phyloP scores from a whole-genome alignment of 2,329 filamentous ascomycete genomes.

The Dothistroma septosporum region DNA sequence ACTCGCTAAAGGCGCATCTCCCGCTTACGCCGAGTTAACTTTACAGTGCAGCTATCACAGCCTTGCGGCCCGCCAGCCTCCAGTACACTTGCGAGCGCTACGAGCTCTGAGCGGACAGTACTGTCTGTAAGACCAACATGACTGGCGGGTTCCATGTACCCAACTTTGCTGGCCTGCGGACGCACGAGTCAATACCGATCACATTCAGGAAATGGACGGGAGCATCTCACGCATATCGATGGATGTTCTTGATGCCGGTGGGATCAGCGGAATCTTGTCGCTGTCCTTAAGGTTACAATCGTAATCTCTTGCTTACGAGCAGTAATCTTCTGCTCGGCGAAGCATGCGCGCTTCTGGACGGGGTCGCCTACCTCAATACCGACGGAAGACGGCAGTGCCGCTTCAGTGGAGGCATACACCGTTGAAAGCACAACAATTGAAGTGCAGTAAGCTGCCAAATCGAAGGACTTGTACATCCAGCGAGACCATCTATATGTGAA shows the following conservation, averaged over 20 bases:
- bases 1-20: not conserved
- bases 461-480: too few species aligned
- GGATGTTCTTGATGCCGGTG: conserved; percentile 11
- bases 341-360: not conserved
- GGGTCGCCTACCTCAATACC: not conserved
- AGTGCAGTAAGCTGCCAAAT: too few species aligned
- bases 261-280: conserved; percentile 9
- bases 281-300: conserved; percentile 10
- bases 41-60: conserved; percentile 7
- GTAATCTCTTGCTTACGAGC: conserved; percentile 17
- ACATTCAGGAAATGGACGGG: not conserved
- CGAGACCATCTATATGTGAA: too few species aligned
- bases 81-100: conserved; percentile 8
- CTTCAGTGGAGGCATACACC: not conserved
- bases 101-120: conserved; percentile 12
- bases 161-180: not conserved
- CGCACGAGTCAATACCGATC: not conserved
- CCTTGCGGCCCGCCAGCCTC: conserved; percentile 10
- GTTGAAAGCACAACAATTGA: not conserved
- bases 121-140: conserved; percentile 13
- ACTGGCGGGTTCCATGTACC: conserved; percentile 1
- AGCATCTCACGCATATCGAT: not conserved
- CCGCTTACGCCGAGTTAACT: not conserved
- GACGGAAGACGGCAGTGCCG: not conserved
- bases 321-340: conserved; percentile 2